Percentiles rank a stretch among this genome's conserved stretches.
These are phyloP conservation scores for Populus alba DNA, from an alignment of 345 rosid species.

Conservation along the genomic window DNA sequence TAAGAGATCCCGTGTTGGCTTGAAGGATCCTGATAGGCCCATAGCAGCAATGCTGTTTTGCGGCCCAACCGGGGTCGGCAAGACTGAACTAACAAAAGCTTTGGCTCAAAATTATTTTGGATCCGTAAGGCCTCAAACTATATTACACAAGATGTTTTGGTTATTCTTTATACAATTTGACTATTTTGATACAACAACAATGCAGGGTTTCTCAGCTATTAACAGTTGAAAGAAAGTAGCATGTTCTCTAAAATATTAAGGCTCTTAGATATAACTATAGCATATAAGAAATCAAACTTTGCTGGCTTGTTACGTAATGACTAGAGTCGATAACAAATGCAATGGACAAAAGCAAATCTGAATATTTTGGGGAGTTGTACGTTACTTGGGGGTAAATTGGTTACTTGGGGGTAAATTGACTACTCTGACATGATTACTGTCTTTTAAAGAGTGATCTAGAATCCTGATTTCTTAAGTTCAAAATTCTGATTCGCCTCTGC, in stretches of 20 bases:
- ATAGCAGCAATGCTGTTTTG: constrained; percentile 96
- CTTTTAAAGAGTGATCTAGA: neutral
- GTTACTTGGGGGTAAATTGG: neutral
- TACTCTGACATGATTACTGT: neutral
- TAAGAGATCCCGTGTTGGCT: constrained; percentile 86
- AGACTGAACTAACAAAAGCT: constrained; percentile 91
- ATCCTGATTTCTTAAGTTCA: neutral
- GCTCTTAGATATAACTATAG: neutral
- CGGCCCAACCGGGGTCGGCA: constrained; percentile 98
- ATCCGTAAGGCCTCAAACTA: constrained; percentile 54
- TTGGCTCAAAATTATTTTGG: constrained; percentile 84
- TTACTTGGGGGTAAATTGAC: neutral
- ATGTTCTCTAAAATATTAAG: neutral
- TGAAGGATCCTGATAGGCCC: constrained; percentile 89
- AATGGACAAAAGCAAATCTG: neutral
- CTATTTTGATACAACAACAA: neutral
- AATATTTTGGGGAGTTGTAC: neutral
- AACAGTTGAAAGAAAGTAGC: neutral
- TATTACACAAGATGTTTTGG: neutral
- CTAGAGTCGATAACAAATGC: neutral
- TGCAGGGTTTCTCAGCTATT: neutral
- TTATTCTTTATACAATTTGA: neutral
- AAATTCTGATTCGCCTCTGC: constrained; percentile 10
- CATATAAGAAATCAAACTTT: neutral
- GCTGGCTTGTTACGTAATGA: neutral